Conservation (phyloP, 345 rosid genomes). For the Melaleuca quinquenervia region DNA sequence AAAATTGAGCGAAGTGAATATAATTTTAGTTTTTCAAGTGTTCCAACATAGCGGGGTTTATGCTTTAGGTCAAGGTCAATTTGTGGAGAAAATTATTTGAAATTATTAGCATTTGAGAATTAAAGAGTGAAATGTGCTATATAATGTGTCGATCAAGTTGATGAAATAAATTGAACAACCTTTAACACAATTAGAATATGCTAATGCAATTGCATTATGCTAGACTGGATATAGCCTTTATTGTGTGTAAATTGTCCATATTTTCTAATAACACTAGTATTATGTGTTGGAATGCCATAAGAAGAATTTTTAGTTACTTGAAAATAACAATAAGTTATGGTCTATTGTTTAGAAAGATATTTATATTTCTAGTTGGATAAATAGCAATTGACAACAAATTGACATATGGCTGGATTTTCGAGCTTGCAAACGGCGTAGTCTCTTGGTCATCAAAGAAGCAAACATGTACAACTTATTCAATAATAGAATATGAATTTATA, state of each 20-base stretch:
- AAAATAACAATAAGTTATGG: background rate
- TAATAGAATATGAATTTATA: background rate
- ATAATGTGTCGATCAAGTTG: background rate
- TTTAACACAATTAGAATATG: background rate
- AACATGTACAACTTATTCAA: background rate
- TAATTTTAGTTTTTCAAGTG: background rate
- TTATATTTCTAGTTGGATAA: background rate
- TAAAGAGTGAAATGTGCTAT: background rate
- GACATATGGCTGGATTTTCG: background rate
- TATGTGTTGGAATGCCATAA: background rate
- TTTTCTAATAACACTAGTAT: background rate
- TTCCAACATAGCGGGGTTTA: background rate
- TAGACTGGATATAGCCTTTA: background rate
- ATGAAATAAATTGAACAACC: background rate
- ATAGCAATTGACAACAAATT: background rate
- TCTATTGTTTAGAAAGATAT: background rate
- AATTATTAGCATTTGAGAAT: background rate
- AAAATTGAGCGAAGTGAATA: background rate
- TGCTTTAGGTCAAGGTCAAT: background rate
- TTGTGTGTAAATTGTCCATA: background rate
- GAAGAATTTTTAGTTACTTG: background rate
- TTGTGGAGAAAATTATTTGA: background rate
- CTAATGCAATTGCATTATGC: background rate
- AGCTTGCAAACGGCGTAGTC: background rate
- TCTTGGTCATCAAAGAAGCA: background rate